A percentile compares a stretch with the other conserved stretches of the same genome.
phyloP scores from a whole-genome alignment of 768 basidiomycete genomes.

The Dentipellis sp. region DNA sequence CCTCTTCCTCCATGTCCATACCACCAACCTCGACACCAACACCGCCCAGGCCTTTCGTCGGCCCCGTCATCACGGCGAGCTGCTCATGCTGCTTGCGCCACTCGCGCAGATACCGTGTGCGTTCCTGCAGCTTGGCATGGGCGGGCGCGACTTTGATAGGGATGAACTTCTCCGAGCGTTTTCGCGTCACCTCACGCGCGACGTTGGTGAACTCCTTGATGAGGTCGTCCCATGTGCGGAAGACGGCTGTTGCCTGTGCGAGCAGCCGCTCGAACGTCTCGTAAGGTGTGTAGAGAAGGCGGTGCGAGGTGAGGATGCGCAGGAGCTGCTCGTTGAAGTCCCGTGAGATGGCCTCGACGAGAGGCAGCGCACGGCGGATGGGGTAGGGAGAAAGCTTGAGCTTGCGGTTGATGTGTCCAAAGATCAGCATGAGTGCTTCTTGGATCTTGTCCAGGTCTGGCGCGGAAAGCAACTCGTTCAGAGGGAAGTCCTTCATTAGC shows the following conservation, averaged over 20 bases:
- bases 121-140: constrained; percentile 85
- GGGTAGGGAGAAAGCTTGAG: constrained; percentile 95
- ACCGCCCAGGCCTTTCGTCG: constrained; percentile 75
- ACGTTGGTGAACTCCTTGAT: constrained; percentile 65
- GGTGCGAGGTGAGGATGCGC: constrained; percentile 82
- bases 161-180: constrained; percentile 87
- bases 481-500: constrained; percentile 97
- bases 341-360: constrained; percentile 95
- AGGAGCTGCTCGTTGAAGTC: constrained; percentile 96
- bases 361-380: constrained; percentile 88
- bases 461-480: constrained; percentile 93
- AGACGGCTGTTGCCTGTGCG: constrained; percentile 55
- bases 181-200: constrained; percentile 82
- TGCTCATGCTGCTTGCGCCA: constrained; percentile 98
- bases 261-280: constrained; percentile 88
- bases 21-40: constrained; percentile 73
- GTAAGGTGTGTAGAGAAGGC: constrained; percentile 90
- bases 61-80: constrained; percentile 93
- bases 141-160: constrained; percentile 92
- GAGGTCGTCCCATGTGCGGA: constrained; percentile 52
- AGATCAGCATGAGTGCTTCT: constrained; percentile 80
- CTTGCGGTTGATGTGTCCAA: constrained; percentile 91
- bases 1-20: constrained; percentile 98
- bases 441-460: constrained; percentile 95
- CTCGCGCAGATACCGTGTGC: constrained; percentile 75